phyloP scores from a whole-genome alignment of 2,329 filamentous ascomycete species.

The Apiospora malaysiana region DNA sequence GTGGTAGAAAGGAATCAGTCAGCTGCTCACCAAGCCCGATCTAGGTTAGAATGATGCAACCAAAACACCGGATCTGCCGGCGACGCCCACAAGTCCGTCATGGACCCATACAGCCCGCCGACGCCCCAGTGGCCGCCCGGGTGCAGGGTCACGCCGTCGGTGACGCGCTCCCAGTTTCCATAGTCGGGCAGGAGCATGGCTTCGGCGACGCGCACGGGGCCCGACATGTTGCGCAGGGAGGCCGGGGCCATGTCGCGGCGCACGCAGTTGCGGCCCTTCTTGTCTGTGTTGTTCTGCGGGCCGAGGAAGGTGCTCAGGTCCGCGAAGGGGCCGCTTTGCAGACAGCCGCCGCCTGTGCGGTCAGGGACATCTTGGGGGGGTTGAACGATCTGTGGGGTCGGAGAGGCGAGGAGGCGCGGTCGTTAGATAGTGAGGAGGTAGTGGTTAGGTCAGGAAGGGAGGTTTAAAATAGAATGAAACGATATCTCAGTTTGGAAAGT shows the following conservation, averaged over 20 bases:
- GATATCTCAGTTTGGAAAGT: neutral
- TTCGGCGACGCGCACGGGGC: neutral
- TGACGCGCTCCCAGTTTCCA: neutral
- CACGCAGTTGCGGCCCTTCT: neutral
- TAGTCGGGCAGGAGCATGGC: neutral
- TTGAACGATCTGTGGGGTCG: neutral
- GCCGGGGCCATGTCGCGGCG: neutral
- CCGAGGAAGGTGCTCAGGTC: constrained; percentile 6
- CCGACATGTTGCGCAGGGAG: neutral
- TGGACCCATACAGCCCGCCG: constrained; percentile 23
- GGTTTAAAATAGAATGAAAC: too few relatives aligned
- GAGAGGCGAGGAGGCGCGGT: neutral
- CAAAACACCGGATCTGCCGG: constrained; percentile 23
- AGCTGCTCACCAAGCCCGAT: constrained; percentile 20
- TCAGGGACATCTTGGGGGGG: constrained; percentile 15
- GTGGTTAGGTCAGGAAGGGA: neutral
- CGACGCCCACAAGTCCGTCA: constrained; percentile 23
- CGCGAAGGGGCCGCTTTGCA: constrained; percentile 13
- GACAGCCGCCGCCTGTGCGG: constrained; percentile 18
- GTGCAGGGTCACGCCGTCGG: constrained; percentile 5
- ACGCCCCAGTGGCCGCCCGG: constrained; percentile 23
- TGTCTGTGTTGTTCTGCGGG: neutral
- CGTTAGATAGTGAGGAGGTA: neutral
- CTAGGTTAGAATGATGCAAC: constrained; percentile 22
- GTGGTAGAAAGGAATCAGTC: too few relatives aligned